Conservation (phyloP, 805 yeast genomes). For the Saccharomyces paradoxus region DNA sequence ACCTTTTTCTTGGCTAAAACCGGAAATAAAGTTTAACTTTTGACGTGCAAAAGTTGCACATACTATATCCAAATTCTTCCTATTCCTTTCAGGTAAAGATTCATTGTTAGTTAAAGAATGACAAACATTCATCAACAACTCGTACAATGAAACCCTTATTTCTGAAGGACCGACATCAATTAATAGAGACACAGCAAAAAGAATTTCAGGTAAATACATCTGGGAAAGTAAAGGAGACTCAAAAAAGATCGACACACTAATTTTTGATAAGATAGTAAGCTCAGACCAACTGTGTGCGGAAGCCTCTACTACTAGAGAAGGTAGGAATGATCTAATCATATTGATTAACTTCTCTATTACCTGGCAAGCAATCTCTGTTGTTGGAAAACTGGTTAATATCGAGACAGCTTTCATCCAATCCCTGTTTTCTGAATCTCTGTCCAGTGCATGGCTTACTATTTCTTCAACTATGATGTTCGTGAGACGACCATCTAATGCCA, state of each 20-base stretch:
- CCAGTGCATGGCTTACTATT: conserved; percentile 60
- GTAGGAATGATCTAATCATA: conserved; percentile 42
- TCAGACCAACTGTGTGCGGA: conserved; percentile 55
- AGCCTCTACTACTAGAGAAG: conserved; percentile 32
- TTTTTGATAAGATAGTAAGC: conserved; percentile 53
- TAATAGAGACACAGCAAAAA: conserved; percentile 53
- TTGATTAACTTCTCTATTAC: conserved; percentile 48
- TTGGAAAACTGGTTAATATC: conserved; percentile 52
- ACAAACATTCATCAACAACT: conserved; percentile 53
- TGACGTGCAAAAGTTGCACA: conserved; percentile 41
- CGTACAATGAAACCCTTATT: conserved; percentile 51
- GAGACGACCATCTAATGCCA: conserved; percentile 54
- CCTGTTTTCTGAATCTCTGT: conserved; percentile 59
- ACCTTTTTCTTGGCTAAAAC: conserved; percentile 46
- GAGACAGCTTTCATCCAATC: conserved; percentile 56
- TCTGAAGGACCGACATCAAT: conserved; percentile 41
- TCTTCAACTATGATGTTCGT: conserved; percentile 57
- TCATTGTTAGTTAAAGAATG: conserved; percentile 61
- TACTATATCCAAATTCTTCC: conserved; percentile 38
- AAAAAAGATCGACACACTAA: conserved; percentile 57
- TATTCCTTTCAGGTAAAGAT: conserved; percentile 33
- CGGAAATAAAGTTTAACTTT: conserved; percentile 58
- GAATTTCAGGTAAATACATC: conserved; percentile 58
- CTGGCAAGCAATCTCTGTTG: conserved; percentile 58
- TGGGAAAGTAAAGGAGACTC: conserved; percentile 55